Conservation (phyloP, 2,329 filamentous ascomycete species). For the Lithohypha guttulata region DNA sequence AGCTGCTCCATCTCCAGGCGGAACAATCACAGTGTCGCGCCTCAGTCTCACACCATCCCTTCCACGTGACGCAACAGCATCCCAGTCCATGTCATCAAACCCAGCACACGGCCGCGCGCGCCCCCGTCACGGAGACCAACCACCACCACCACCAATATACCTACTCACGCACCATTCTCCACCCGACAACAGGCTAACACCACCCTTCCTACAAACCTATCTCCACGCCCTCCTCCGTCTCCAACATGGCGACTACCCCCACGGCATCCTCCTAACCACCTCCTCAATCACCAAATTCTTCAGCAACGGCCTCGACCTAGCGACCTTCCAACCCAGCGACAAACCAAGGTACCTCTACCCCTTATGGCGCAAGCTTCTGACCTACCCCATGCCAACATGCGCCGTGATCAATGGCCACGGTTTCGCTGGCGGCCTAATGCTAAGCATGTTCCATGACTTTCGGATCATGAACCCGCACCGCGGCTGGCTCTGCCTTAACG, state of each 20-base stretch:
- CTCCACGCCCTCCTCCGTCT: constrained; percentile 51
- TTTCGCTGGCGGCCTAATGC: constrained; percentile 73
- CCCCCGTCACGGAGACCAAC: background rate
- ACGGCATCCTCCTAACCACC: constrained; percentile 65
- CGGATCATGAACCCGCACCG: constrained; percentile 59
- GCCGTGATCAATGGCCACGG: constrained; percentile 71
- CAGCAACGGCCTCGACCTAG: constrained; percentile 65
- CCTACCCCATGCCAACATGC: constrained; percentile 71
- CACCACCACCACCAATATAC: constrained; percentile 50
- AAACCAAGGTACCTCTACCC: constrained; percentile 50
- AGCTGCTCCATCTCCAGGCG: background rate
- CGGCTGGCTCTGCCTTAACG: constrained; percentile 72
- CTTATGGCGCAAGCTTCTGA: constrained; percentile 55
- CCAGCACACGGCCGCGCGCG: background rate
- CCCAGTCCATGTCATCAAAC: background rate
- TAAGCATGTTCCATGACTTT: constrained; percentile 74
- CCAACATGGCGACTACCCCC: constrained; percentile 5
- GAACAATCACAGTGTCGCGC: background rate
- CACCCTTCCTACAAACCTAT: constrained; percentile 56
- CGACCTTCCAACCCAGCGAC: constrained; percentile 50
- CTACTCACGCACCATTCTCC: constrained; percentile 60
- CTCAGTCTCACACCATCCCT: background rate
- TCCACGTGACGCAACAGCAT: background rate
- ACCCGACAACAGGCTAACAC: constrained; percentile 66
- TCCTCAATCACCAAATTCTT: constrained; percentile 69